phyloP scores from a whole-genome alignment of 768 basidiomycete genomes.

The Aureoboletus auriporus region DNA sequence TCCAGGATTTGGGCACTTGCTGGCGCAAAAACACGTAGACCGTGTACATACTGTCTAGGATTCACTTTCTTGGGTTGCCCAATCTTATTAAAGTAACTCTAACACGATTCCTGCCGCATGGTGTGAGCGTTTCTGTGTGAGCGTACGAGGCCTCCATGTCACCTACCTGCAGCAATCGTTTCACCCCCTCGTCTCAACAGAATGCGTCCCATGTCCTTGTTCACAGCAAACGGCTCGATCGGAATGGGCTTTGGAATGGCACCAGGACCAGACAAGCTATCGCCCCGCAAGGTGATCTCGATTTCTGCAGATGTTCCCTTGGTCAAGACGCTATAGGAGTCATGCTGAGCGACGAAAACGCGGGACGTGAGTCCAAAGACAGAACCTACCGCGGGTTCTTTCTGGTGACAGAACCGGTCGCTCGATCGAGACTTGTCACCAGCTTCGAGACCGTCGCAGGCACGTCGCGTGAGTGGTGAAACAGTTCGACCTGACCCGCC shows the following conservation, averaged over 20 bases:
- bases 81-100: slow-evolving; percentile 32
- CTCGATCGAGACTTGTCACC: slow-evolving; percentile 72
- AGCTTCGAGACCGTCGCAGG: slow-evolving; percentile 86
- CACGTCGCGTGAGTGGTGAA: slow-evolving; percentile 90
- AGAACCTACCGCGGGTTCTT: slow-evolving; percentile 67
- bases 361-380: background rate
- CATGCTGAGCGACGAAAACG: slow-evolving; percentile 4
- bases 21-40: slow-evolving; percentile 10
- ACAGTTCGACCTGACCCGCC: slow-evolving; percentile 72
- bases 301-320: slow-evolving; percentile 85
- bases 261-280: slow-evolving; percentile 45
- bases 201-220: slow-evolving; percentile 96
- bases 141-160: background rate
- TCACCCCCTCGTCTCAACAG: slow-evolving; percentile 86
- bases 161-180: slow-evolving; percentile 85
- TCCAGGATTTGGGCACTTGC: slow-evolving; percentile 1
- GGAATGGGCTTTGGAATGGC: slow-evolving; percentile 61
- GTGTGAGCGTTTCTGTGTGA: slow-evolving; percentile 1
- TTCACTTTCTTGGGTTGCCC: slow-evolving; percentile 1
- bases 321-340: slow-evolving; percentile 63
- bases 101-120: slow-evolving; percentile 40
- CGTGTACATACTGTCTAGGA: slow-evolving; percentile 12
- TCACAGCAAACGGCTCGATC: slow-evolving; percentile 77
- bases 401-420: slow-evolving; percentile 69
- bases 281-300: slow-evolving; percentile 68